Percentiles rank a stretch among this genome's conserved stretches.
Conservation (phyloP, 192 early-diverging fungal species). For the Entomortierella parvispora region DNA sequence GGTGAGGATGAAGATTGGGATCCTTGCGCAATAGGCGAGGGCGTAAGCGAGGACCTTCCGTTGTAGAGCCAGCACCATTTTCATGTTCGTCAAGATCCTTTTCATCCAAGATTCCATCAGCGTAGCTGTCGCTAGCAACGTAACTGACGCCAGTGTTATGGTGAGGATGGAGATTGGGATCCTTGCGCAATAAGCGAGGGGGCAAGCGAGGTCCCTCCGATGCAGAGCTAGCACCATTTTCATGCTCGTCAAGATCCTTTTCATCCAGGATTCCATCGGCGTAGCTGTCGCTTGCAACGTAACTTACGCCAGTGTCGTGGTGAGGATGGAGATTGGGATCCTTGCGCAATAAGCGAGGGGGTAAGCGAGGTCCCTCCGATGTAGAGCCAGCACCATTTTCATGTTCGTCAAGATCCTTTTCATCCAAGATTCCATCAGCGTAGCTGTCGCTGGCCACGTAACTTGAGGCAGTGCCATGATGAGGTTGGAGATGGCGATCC, state of each 20-base stretch:
- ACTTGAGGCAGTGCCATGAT: neutral
- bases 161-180: neutral
- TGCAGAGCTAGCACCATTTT: neutral
- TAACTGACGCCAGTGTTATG: neutral
- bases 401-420: neutral
- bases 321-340: neutral
- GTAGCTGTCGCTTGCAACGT: neutral
- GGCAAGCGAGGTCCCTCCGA: too few species aligned
- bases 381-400: too few species aligned
- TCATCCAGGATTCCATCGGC: neutral
- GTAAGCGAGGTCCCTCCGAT: too few species aligned
- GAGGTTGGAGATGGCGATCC: too few species aligned
- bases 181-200: neutral
- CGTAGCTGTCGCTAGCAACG: neutral
- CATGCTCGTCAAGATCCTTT: neutral
- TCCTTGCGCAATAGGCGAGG: too few species aligned
- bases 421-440: conserved; percentile 16
- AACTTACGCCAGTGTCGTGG: neutral
- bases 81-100: too few species aligned
- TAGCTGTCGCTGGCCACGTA: conserved; percentile 26
- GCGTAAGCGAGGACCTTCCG: too few species aligned
- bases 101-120: neutral
- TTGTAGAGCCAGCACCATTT: too few species aligned
- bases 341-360: neutral
- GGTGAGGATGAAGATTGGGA: too few species aligned